phyloP scores from a whole-genome alignment of 2,329 filamentous ascomycete species.

The Xylaria sp. region DNA sequence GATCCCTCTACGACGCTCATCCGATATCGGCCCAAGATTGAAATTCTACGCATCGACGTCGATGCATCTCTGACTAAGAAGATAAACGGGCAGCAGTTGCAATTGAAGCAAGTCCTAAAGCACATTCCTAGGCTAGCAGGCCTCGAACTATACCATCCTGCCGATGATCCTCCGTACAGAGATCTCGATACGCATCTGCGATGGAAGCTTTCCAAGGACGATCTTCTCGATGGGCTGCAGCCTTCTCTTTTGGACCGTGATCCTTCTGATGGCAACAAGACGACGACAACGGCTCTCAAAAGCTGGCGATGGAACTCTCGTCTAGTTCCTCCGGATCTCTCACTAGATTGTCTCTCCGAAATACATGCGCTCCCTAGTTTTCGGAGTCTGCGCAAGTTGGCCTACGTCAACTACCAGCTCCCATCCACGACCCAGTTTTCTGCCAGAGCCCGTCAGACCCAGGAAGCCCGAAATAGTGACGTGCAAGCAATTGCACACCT shows the following conservation, averaged over 20 bases:
- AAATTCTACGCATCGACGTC: conserved; percentile 76
- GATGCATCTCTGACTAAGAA: conserved; percentile 52
- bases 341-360: conserved; percentile 60
- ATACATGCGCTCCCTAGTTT: conserved; percentile 70
- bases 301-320: conserved; percentile 73
- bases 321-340: conserved; percentile 58
- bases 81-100: conserved; percentile 52
- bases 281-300: conserved; percentile 53
- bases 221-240: conserved; percentile 73
- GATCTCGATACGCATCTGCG: conserved; percentile 65
- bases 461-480: conserved; percentile 49
- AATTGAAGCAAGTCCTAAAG: conserved; percentile 68
- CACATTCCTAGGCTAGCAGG: conserved; percentile 74
- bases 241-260: conserved; percentile 55
- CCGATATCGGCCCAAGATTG: conserved; percentile 78
- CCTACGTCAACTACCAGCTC: conserved; percentile 72
- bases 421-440: conserved; percentile 54
- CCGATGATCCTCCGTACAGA: conserved; percentile 75
- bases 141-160: conserved; percentile 77
- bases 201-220: conserved; percentile 72
- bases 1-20: conserved; percentile 61
- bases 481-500: conserved; percentile 49
- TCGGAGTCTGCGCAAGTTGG: conserved; percentile 63
- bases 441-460: conserved; percentile 34
- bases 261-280: conserved; percentile 55